Evolutionary conservation across 2,329 filamentous ascomycete species (phyloP), one percentile per base, ranked within the genome.

Genomic region (Arachnopeziza araneosa): DNA sequence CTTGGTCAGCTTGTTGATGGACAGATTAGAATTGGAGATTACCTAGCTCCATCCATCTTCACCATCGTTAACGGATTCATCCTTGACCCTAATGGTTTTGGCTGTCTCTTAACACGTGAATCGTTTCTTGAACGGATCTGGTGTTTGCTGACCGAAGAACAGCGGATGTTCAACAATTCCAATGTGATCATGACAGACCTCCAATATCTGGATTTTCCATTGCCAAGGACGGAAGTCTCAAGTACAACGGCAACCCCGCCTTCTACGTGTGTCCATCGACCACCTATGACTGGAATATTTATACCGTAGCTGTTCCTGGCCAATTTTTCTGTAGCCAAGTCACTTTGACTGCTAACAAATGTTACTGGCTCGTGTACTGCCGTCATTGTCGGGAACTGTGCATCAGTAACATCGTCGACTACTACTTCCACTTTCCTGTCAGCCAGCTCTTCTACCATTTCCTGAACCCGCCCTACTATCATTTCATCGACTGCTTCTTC

Each of bases 201-300:
- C 79, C 82, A 10, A 78, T 76, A 24, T 68, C 77, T 32, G 85
- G 84, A 30, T 89, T 88, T 73, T 74, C 76, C 8, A 77, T 88
- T 60, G 76, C 73, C 52, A 79, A 79, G 24, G 73, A 81, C 61
- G 84, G 85, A 36, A 67, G 71, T 7, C 68, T 89, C 22, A 75
- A 75, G 1, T 82, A 80, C 72, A 58, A 57, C 22, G 80, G 79
- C 52, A 78, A 75, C 66, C 71, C 75, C 2, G 73, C 74, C 26
- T 89, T 89, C 71, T 84, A 81, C 68, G 80, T 84, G 51, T 89
- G 87, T 69, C 78, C 84, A 22, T 80, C 79, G 2, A 78, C 81
- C 58, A 69, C 77, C 24, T 77, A 77, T 50, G 79, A 82, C 60
- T 83, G 77, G 73, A 84, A 86, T 66, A 71, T 86, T 63, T 86